Conservation (phyloP, 139 green algal genomes). For the Helicosporidium sp. region DNA sequence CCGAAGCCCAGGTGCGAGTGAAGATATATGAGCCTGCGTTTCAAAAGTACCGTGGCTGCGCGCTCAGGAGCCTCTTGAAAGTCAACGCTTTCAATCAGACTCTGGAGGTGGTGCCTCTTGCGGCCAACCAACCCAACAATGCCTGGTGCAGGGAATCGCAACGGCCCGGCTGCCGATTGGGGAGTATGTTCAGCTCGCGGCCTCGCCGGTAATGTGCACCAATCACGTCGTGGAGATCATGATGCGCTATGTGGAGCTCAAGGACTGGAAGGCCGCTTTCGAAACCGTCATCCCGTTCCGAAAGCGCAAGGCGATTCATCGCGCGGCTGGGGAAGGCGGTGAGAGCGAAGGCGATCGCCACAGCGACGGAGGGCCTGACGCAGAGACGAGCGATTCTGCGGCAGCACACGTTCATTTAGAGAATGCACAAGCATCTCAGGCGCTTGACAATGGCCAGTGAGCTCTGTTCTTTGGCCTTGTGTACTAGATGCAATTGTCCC, state of each 20-base stretch:
- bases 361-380: not conserved
- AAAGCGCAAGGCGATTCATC: constrained; percentile 8
- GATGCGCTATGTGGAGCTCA: constrained; percentile 22
- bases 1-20: constrained; percentile 15
- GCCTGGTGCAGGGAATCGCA: constrained; percentile 31
- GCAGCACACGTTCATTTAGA: too few species aligned
- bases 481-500: too few species aligned
- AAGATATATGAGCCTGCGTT: not conserved
- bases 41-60: too few species aligned
- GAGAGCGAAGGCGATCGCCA: not conserved
- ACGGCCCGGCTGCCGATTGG: constrained; percentile 58
- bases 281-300: constrained; percentile 13
- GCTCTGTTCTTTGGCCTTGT: too few species aligned
- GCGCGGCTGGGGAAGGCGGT: not conserved
- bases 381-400: too few species aligned
- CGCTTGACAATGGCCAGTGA: too few species aligned
- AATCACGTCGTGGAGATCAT: constrained; percentile 62
- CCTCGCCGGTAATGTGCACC: constrained; percentile 48
- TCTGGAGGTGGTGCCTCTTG: not conserved
- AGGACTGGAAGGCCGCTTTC: constrained; percentile 18
- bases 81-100: not conserved
- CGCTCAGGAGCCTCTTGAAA: too few species aligned
- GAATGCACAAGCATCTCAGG: too few species aligned
- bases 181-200: constrained; percentile 34
- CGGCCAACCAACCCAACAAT: not conserved